These are phyloP conservation scores for Hyaloscypha variabilis DNA, from an alignment of 495 filamentous ascomycete species.

Conservation along the genomic window DNA sequence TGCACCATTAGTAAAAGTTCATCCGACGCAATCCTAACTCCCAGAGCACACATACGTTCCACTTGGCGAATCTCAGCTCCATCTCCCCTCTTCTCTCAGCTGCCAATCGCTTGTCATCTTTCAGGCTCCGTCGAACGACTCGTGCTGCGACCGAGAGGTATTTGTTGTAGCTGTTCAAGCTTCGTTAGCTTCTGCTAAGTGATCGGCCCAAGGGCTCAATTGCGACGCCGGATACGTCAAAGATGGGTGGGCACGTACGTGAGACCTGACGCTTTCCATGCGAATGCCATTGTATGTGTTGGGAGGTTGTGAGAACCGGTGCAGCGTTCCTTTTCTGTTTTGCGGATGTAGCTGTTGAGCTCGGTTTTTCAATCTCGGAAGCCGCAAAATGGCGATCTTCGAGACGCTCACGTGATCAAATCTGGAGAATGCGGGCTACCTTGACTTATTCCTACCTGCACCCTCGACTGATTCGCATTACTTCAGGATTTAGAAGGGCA, in stretches of 20 bases:
- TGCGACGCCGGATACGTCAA: not conserved
- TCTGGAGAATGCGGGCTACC: not conserved
- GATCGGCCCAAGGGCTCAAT: constrained; percentile 15
- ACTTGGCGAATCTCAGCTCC: constrained; percentile 93
- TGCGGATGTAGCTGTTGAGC: constrained; percentile 30
- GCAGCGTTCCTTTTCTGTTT: constrained; percentile 28
- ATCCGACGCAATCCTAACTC: not conserved
- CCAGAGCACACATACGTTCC: constrained; percentile 72
- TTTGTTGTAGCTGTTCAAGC: constrained; percentile 71
- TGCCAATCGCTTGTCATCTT: constrained; percentile 82
- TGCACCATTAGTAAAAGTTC: constrained; percentile 21
- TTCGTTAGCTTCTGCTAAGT: constrained; percentile 25
- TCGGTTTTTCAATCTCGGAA: constrained; percentile 11
- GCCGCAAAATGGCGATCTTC: not conserved
- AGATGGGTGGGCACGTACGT: constrained; percentile 58
- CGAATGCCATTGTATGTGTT: constrained; percentile 86
- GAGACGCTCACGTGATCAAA: constrained; percentile 16
- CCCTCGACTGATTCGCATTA: too few relatives aligned
- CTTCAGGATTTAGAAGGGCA: too few relatives aligned
- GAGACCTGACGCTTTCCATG: constrained; percentile 97
- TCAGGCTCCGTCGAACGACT: constrained; percentile 87
- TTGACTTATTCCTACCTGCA: not conserved
- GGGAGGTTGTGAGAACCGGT: constrained; percentile 47
- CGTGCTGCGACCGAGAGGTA: constrained; percentile 77
- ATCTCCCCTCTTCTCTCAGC: constrained; percentile 90